phyloP scores from a whole-genome alignment of 1,284 basidiomycete genomes.

The Sanghuangporus baumii region DNA sequence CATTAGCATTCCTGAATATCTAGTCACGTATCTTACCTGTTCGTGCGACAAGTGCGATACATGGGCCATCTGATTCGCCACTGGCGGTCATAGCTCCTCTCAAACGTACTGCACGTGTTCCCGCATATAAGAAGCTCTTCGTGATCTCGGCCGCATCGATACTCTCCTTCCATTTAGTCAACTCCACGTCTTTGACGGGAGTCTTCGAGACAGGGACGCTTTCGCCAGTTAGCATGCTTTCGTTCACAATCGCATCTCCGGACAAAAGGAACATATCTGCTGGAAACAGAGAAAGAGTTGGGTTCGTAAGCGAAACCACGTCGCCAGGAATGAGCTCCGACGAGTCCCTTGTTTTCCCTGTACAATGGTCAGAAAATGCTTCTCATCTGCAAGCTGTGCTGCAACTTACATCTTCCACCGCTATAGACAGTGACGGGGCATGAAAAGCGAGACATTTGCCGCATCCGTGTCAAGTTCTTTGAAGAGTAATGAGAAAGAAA shows the following conservation, averaged over 20 bases:
- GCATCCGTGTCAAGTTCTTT: constrained; percentile 89
- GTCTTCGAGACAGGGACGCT: constrained; percentile 90
- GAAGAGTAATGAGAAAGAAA: neutral
- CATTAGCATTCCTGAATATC: too few relatives aligned
- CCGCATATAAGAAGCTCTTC: constrained; percentile 88
- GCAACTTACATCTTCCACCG: constrained; percentile 64
- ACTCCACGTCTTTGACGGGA: constrained; percentile 69
- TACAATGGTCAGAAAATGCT: constrained; percentile 5
- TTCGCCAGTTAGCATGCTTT: constrained; percentile 97
- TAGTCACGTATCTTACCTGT: constrained; percentile 51
- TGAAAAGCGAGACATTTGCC: constrained; percentile 92
- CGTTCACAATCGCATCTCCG: constrained; percentile 96
- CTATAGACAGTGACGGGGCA: constrained; percentile 76
- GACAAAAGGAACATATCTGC: constrained; percentile 90
- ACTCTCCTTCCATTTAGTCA: constrained; percentile 63
- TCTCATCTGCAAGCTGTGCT: constrained; percentile 11
- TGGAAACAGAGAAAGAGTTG: constrained; percentile 75
- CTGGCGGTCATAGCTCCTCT: constrained; percentile 57
- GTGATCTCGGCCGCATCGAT: constrained; percentile 70
- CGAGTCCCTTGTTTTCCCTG: constrained; percentile 76
- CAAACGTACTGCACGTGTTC: constrained; percentile 92
- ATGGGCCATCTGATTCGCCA: constrained; percentile 54
- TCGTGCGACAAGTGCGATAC: constrained; percentile 86
- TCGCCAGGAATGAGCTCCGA: constrained; percentile 89
- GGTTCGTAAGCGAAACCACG: constrained; percentile 81